A percentile compares a stretch with the other conserved stretches of the same genome.
phyloP scores from a whole-genome alignment of 2,329 filamentous ascomycete genomes.

The Nemania abortiva region DNA sequence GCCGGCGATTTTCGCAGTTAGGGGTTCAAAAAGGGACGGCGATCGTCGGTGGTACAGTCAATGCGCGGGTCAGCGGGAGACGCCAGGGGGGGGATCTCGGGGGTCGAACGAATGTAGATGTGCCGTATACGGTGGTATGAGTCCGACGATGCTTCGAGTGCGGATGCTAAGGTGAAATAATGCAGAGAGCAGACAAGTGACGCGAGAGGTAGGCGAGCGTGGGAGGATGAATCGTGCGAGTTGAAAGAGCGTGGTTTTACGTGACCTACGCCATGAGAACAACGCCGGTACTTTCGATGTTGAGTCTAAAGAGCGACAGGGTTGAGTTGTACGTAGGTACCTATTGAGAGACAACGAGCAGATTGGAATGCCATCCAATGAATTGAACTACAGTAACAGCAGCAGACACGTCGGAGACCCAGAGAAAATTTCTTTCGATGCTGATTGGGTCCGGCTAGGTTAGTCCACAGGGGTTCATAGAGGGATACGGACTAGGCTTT shows the following conservation, averaged over 20 bases:
- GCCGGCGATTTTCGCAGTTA: background rate
- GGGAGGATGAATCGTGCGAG: background rate
- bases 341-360: background rate
- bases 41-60: conserved; percentile 19
- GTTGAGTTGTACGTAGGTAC: background rate
- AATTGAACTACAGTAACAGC: background rate
- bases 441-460: conserved; percentile 29
- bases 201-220: background rate
- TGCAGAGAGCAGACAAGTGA: background rate
- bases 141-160: background rate
- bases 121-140: background rate
- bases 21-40: conserved; percentile 4
- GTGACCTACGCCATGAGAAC: conserved; percentile 19
- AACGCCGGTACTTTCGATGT: background rate
- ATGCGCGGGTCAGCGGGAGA: conserved; percentile 13
- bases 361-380: conserved; percentile 19
- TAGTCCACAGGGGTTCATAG: background rate
- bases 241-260: conserved; percentile 23
- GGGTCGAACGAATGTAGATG: conserved; percentile 26
- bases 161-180: background rate
- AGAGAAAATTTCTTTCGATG: conserved; percentile 24
- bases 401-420: conserved; percentile 16
- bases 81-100: conserved; percentile 8
- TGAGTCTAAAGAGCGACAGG: background rate
- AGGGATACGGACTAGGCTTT: conserved; percentile 19